phyloP scores from a whole-genome alignment of 768 basidiomycete genomes.

The Cystofilobasidium capitatum region DNA sequence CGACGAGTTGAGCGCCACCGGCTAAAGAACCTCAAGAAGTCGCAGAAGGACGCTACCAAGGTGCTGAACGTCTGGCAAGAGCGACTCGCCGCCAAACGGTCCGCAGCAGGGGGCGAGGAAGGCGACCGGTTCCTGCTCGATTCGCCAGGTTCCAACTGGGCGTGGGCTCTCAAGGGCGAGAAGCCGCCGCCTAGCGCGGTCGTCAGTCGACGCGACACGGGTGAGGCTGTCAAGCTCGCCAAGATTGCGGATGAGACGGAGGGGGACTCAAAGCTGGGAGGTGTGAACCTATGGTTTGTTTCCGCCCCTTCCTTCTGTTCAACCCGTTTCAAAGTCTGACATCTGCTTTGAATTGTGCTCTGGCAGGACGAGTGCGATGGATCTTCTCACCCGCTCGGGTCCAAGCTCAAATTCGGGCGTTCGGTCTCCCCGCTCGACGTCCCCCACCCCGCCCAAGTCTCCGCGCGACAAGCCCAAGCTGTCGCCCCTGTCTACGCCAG shows the following conservation, averaged over 20 bases:
- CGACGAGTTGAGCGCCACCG: constrained; percentile 58
- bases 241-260: constrained; percentile 38
- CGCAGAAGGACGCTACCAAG: constrained; percentile 53
- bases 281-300: constrained; percentile 35
- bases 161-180: constrained; percentile 71
- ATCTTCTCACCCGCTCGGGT: neutral
- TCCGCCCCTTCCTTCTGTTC: neutral
- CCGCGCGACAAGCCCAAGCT: neutral
- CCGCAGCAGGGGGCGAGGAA: constrained; percentile 29
- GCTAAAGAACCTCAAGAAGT: constrained; percentile 54
- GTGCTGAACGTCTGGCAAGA: constrained; percentile 48
- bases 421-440: neutral
- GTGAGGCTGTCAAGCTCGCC: constrained; percentile 38
- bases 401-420: neutral
- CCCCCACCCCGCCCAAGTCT: neutral
- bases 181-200: constrained; percentile 85
- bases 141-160: constrained; percentile 45
- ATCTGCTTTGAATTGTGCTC: too few relatives aligned
- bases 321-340: too few relatives aligned
- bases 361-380: neutral
- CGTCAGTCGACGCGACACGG: constrained; percentile 75
- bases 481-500: neutral
- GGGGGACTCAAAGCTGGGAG: constrained; percentile 32
- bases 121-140: constrained; percentile 38
- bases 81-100: constrained; percentile 34